Conservation (phyloP, 129 eudicot species). For the Artemisia tridentata region DNA sequence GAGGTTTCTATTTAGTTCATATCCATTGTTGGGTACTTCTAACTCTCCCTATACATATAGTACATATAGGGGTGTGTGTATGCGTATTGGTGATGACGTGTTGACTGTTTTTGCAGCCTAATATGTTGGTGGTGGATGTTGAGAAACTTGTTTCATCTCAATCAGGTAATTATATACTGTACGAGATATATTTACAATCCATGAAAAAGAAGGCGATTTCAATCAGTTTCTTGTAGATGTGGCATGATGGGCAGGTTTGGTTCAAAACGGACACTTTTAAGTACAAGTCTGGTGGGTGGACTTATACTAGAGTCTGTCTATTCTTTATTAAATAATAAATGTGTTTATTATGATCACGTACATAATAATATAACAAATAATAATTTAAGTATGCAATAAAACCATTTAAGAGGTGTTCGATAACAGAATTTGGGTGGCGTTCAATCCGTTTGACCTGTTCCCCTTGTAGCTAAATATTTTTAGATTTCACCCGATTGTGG, state of each 20-base stretch:
- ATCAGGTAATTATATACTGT: slow-evolving; percentile 53
- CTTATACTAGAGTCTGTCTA: not conserved
- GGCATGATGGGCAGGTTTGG: not conserved
- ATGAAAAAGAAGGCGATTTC: too few relatives aligned
- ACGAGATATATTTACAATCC: not conserved
- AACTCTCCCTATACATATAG: not conserved
- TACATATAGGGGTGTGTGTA: not conserved
- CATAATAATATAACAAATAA: too few relatives aligned
- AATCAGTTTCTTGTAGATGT: not conserved
- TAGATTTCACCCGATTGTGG: too few relatives aligned
- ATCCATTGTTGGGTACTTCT: not conserved
- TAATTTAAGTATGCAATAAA: too few relatives aligned
- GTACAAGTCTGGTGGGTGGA: not conserved
- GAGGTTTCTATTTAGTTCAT: slow-evolving; percentile 3
- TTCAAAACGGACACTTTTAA: not conserved
- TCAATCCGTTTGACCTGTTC: too few relatives aligned
- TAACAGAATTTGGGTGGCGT: too few relatives aligned
- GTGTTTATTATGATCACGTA: too few relatives aligned
- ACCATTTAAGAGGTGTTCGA: too few relatives aligned
- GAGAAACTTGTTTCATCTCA: slow-evolving; percentile 76
- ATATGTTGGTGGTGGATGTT: slow-evolving; percentile 95
- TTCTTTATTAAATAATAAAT: too few relatives aligned
- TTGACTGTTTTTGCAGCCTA: slow-evolving; percentile 62
- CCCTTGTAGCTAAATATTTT: too few relatives aligned
- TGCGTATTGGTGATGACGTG: not conserved